Evolutionary conservation across 257 asterid genomes (phyloP), one percentile per base, ranked within the genome.

Genomic region (Petunia secreta): DNA sequence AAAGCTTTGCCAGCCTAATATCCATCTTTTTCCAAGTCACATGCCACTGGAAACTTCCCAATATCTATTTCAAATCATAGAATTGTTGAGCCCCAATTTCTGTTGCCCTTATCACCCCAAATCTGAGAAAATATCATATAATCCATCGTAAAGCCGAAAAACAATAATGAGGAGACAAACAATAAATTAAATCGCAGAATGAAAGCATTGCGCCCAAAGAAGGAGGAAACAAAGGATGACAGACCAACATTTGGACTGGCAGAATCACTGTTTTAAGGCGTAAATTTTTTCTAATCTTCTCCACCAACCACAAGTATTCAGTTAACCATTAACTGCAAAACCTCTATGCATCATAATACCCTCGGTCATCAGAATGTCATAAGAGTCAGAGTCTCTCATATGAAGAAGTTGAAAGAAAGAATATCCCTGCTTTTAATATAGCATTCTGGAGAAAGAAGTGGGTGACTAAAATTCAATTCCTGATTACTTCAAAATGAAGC

Each of bases 321-420:
- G 16, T 11, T 63, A 64, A 38, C 14, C 48, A 39, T 40, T 5
- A 65, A 0, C 4, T 65, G 14, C 73, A 14, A 14, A 11, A 39
- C 73, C 73, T 38, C 50, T 65, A 38, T 39, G 73, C 73, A 6
- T 65, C 73, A 39, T 65, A 39, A 39, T 65, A 39, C 73, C 38
- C 34, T 65, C 50, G 14, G 14, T 65, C 48, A 65, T 39, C 73
- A 39, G 50, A 39, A 14, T 13, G 73, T 13, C 14, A 6, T 65
- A 43, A 65, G 73, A 64, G 6, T 65, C 34, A 2, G 39, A 65
- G 73, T 34, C 36, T 39, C 52, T 40, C 34, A 65, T 0, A 38
- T 64, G 73, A 64, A 63, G 67, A 63, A 64, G 50, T 38, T 65
- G 73, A 34, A 39, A 38, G 50, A 39, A 65, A 65, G 73, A 63